Base-by-base conservation (phyloP, 2,329 filamentous ascomycete species). In the Fusarium succisae region DNA sequence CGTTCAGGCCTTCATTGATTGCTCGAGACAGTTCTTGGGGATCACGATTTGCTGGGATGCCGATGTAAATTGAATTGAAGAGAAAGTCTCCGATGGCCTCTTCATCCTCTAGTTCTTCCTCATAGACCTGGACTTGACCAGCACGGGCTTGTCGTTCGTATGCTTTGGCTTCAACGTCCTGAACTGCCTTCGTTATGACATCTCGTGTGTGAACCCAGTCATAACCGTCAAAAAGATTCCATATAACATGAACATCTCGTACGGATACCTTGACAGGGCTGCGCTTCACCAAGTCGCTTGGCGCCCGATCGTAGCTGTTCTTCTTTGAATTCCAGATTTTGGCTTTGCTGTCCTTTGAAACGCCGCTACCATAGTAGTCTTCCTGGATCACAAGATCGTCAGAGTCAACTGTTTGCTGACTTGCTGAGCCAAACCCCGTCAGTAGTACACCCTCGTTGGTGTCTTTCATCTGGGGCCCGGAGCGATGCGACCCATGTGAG, bases 1-100 rank as follows among this genome's bases (percentile, higher is more conserved):
- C 96, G 74, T 98, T 94, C 54, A 98, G 89, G 41, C 96, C 91
- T 65, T 93, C 91, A 79, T 98, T 98, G 82, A 99, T 98, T 44
- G 93, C 93, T 51, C 91, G 90, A 8, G 94, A 88, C 15, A 98
- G 87, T 37, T 97, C 94, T 60, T 90, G 90, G 10, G 95, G 94
- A 76, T 98, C 96, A 66, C 92, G 91, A 76, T 95, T 96, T 17
- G 93, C 89, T 1, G 96, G 93, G 24, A 99, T 93, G 20, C 94
- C 95, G 77, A 99, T 98, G 84, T 98, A 99, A 62, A 99, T 98
- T 0, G 96, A 99, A 81, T 99, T 98, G 87, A 99, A 99, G 22
- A 99, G 87, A 76, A 97, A 97, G 80, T 99, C 97, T 11, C 94
- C 95, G 82, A 98, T 97, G 11, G 93, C 93, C 18, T 91, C 94